phyloP scores from a whole-genome alignment of 2,329 filamentous ascomycete genomes.

The Mollisiaceae sp. region DNA sequence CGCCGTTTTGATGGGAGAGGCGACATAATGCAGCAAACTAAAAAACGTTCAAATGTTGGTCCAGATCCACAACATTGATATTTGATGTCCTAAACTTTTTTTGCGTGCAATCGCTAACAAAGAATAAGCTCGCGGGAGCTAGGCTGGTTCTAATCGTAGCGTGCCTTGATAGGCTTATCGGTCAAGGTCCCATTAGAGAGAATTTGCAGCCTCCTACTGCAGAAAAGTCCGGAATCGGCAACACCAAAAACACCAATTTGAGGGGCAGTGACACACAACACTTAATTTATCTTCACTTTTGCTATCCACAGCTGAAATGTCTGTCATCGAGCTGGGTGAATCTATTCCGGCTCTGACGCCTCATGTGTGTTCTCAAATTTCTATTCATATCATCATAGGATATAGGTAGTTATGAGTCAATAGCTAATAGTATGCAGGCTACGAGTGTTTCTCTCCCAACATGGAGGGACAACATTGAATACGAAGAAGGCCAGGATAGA shows the following conservation, averaged over 20 bases:
- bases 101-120: constrained; percentile 11
- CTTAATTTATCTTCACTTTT: neutral
- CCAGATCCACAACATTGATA: neutral
- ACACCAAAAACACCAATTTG: constrained; percentile 4
- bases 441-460: constrained; percentile 95
- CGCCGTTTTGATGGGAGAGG: constrained; percentile 41
- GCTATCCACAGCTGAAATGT: constrained; percentile 34
- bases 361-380: constrained; percentile 39
- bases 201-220: neutral
- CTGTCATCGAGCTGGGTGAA: constrained; percentile 42
- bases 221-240: neutral
- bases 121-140: constrained; percentile 27
- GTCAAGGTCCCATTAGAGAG: neutral
- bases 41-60: neutral
- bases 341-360: constrained; percentile 43
- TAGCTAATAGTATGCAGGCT: constrained; percentile 63
- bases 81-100: constrained; percentile 3
- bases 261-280: neutral
- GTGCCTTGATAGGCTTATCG: constrained; percentile 7
- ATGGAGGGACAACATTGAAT: constrained; percentile 89
- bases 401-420: constrained; percentile 24
- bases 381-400: neutral
- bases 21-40: constrained; percentile 28
- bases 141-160: neutral
- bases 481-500: constrained; percentile 90